Evolutionary conservation across 164 flowering plant species (phyloP), one percentile per base, ranked within the genome.

Genomic region (Stephania cephalantha): DNA sequence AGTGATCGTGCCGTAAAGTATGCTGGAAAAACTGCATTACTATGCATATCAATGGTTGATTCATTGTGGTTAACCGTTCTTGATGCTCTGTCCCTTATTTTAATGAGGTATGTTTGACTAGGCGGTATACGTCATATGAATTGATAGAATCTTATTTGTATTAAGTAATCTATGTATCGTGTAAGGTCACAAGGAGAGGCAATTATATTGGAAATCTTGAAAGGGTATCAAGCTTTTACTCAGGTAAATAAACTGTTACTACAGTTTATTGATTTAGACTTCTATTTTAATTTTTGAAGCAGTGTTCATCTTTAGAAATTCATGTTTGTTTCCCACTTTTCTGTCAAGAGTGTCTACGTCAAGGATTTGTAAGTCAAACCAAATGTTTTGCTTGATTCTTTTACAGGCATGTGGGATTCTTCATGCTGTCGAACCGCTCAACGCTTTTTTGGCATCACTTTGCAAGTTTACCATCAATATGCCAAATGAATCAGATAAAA

Each of bases 131-230:
- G 15, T 6, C 25, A 31, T 22, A 67, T 71, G 46, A 12, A 68
- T 22, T 66, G 46, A 1, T 53, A 45, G 9, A 11, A n/a, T 58
- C 13, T 3, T 44, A 68, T 69, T 4, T 71, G 48, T n/a, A 45
- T 11, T 72, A 29, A 15, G 65, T 68, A 69, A 18, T 68, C 20
- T 74, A 6, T 77, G 53, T 70, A 67, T 74, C 10, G 48, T 88
- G 75, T 46, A 83, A 95, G 99, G 87, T 92, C 98, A 76, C 99
- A 96, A 81, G 99, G 99, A 69, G 99, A 96, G 85, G 99, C 99
- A 66, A 92, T 96, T 70, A 86, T 92, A 50, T 84, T 96, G 86
- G 99, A 96, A 83, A 91, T 96, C 79, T 79, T 96, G 72, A 96
- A 96, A 83, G 99, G 97, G 69, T 96, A 96, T 81, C 99, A 96